phyloP scores from a whole-genome alignment of 305 asterid species.

The Fraxinus sp. region DNA sequence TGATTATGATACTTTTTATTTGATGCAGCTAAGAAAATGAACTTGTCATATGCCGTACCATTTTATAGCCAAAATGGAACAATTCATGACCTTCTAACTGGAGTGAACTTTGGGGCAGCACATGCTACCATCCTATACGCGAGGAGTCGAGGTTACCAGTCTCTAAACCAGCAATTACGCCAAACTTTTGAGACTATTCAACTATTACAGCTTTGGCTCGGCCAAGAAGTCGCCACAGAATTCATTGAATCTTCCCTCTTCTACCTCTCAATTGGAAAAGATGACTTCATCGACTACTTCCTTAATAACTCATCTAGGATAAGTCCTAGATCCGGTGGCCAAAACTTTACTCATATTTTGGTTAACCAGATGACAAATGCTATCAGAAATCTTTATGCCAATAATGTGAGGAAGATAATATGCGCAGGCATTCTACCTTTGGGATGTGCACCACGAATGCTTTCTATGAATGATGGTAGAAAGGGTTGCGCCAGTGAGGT shows the following conservation, averaged over 20 bases:
- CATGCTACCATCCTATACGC: slow-evolving; percentile 54
- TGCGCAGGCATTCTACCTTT: slow-evolving; percentile 58
- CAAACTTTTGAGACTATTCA: slow-evolving; percentile 58
- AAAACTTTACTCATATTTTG: slow-evolving; percentile 39
- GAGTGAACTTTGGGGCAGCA: slow-evolving; percentile 62
- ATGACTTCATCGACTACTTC: slow-evolving; percentile 49
- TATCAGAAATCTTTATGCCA: slow-evolving; percentile 42
- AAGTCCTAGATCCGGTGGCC: slow-evolving; percentile 10
- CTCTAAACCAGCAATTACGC: slow-evolving; percentile 63
- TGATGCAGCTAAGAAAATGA: slow-evolving; percentile 61
- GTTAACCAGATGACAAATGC: slow-evolving; percentile 53
- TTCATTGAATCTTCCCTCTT: slow-evolving; percentile 54
- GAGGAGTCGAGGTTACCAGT: slow-evolving; percentile 44
- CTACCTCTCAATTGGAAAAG: slow-evolving; percentile 66
- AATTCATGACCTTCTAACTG: slow-evolving; percentile 32
- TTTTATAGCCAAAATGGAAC: slow-evolving; percentile 64
- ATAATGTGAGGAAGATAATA: slow-evolving; percentile 51
- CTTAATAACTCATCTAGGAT: slow-evolving; percentile 26
- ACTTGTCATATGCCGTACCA: slow-evolving; percentile 43
- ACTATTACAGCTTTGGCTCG: slow-evolving; percentile 57
- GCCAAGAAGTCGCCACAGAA: slow-evolving; percentile 34
- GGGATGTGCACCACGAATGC: slow-evolving; percentile 53
- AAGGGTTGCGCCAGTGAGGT: slow-evolving; percentile 47
- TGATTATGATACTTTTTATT: not conserved
- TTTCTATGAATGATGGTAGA: slow-evolving; percentile 19